phyloP scores from a whole-genome alignment of 768 basidiomycete genomes.

The Russula ochroleuca region DNA sequence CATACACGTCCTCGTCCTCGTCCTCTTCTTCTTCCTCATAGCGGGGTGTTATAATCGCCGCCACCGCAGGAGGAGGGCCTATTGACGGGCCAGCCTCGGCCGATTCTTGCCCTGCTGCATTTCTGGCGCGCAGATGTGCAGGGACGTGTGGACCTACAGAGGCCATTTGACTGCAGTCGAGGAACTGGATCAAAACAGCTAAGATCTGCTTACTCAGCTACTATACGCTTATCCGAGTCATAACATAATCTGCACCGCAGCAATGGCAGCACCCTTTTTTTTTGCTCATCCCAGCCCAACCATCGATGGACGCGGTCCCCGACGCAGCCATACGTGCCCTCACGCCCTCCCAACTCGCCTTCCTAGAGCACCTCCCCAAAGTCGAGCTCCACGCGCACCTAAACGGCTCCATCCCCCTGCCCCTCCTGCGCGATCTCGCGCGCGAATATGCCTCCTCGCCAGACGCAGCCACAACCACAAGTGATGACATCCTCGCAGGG shows the following conservation, averaged over 20 bases:
- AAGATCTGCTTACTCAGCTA: conserved; percentile 2
- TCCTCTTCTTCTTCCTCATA: conserved; percentile 39
- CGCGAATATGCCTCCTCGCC: conserved; percentile 33
- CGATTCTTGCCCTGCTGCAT: neutral
- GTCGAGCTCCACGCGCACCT: conserved; percentile 85
- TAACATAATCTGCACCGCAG: too few species aligned
- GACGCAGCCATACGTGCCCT: conserved; percentile 54
- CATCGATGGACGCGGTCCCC: neutral
- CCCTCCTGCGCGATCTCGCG: conserved; percentile 59
- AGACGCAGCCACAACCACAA: too few species aligned
- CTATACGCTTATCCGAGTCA: neutral
- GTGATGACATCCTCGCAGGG: conserved; percentile 39
- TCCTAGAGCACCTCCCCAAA: conserved; percentile 64
- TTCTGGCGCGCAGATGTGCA: conserved; percentile 20
- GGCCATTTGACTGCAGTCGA: conserved; percentile 9
- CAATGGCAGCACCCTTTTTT: too few species aligned
- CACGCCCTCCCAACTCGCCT: conserved; percentile 46
- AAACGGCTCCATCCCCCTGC: conserved; percentile 76
- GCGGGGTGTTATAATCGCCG: conserved; percentile 1
- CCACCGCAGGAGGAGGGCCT: conserved; percentile 25
- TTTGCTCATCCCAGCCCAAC: neutral
- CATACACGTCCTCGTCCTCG: conserved; percentile 65
- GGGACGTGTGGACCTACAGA: conserved; percentile 33
- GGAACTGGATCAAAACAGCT: neutral
- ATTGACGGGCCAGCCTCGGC: conserved; percentile 17